Conservation (phyloP, 2,329 filamentous ascomycete species). For the Colletotrichum godetiae region DNA sequence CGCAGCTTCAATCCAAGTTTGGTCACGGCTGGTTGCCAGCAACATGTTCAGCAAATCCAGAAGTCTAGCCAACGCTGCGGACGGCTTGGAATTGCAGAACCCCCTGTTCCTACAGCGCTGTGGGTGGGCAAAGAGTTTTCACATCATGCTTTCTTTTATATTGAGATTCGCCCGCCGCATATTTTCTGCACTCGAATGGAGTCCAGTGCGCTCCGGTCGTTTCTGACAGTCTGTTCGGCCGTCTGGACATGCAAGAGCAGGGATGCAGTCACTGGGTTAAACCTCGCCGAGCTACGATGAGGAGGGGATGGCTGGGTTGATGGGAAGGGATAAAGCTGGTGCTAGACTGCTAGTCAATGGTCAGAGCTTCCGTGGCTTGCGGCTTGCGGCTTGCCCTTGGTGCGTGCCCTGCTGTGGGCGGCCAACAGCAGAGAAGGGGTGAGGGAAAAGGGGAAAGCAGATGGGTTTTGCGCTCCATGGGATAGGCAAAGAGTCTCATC, state of each 20-base stretch:
- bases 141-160: constrained; percentile 8
- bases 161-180: constrained; percentile 14
- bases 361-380: constrained; percentile 28
- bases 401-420: not conserved
- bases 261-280: constrained; percentile 19
- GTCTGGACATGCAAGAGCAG: constrained; percentile 24
- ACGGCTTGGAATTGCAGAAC: not conserved
- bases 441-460: constrained; percentile 3
- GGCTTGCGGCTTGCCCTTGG: not conserved
- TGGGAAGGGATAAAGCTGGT: constrained; percentile 4
- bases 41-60: not conserved
- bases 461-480: constrained; percentile 4
- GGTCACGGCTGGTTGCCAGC: not conserved
- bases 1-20: not conserved
- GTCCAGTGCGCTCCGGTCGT: constrained; percentile 11
- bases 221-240: constrained; percentile 22
- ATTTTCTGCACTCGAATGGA: constrained; percentile 2
- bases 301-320: not conserved
- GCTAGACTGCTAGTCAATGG: constrained; percentile 2
- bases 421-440: not conserved
- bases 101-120: not conserved
- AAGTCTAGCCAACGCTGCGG: not conserved
- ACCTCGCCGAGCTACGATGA: constrained; percentile 13
- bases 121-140: not conserved
- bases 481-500: not conserved